Evolutionary conservation across 176 grass and related monocot genomes (phyloP).

Genomic region (Tillandsia fasciculata): DNA sequence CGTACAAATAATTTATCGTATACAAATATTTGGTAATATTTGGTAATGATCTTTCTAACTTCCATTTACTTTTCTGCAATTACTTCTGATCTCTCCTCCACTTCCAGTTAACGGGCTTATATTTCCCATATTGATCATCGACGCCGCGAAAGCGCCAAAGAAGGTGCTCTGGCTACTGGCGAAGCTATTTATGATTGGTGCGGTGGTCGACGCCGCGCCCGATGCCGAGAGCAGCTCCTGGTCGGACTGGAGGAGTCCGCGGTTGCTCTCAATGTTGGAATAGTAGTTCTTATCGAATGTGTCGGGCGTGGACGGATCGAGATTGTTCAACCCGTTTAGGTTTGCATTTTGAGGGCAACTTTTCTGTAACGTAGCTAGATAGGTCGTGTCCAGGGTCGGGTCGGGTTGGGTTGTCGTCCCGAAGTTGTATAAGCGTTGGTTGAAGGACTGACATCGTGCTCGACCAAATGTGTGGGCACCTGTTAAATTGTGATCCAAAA

Average conservation of each 20-base stretch:
- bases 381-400: slow-evolving; percentile 40
- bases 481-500: not conserved
- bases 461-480: slow-evolving; percentile 85
- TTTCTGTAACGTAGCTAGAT: slow-evolving; percentile 27
- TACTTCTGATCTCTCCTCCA: slow-evolving; percentile 50
- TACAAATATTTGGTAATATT: not conserved
- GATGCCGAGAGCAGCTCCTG: slow-evolving; percentile 58
- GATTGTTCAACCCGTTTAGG: slow-evolving; percentile 33
- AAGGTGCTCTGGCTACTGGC: slow-evolving; percentile 49
- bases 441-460: slow-evolving; percentile 49
- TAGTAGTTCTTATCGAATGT: slow-evolving; percentile 75
- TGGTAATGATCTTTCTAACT: slow-evolving; percentile 2
- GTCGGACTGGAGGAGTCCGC: slow-evolving; percentile 62
- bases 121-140: slow-evolving; percentile 85
- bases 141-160: slow-evolving; percentile 51
- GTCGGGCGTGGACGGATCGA: slow-evolving; percentile 62
- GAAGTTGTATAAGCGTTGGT: slow-evolving; percentile 66
- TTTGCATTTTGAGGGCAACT: slow-evolving; percentile 48
- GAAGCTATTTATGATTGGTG: slow-evolving; percentile 30
- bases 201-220: slow-evolving; percentile 28
- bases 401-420: slow-evolving; percentile 30
- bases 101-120: slow-evolving; percentile 43
- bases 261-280: slow-evolving; percentile 31
- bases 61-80: slow-evolving; percentile 52
- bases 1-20: no score